These are phyloP conservation scores for Geoglossum glabrum DNA, from an alignment of 495 filamentous ascomycete genomes.

Conservation along the genomic window DNA sequence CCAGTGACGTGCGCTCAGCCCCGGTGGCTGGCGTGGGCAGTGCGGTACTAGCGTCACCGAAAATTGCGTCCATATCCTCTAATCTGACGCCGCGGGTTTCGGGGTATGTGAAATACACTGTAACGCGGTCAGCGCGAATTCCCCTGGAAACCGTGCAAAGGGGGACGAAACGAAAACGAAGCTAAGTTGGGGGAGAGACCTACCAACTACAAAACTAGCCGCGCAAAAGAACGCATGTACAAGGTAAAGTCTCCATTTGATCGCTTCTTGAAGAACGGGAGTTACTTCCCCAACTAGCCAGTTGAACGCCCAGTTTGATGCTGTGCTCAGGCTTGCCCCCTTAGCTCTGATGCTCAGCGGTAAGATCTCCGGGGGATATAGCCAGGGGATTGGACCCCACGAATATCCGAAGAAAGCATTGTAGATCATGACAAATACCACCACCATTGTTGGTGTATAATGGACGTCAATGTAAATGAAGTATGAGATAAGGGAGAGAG, in stretches of 20 bases:
- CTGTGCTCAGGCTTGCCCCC: constrained; percentile 89
- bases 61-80: constrained; percentile 86
- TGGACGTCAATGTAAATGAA: constrained; percentile 75
- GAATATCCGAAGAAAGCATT: constrained; percentile 95
- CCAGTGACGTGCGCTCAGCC: constrained; percentile 53
- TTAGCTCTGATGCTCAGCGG: constrained; percentile 94
- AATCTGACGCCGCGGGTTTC: constrained; percentile 88
- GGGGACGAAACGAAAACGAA: background rate
- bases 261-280: constrained; percentile 72
- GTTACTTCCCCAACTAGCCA: constrained; percentile 93
- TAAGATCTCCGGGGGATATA: constrained; percentile 94
- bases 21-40: constrained; percentile 49
- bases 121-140: constrained; percentile 11
- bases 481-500: constrained; percentile 84
- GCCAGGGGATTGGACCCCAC: constrained; percentile 98
- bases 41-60: constrained; percentile 71
- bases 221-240: constrained; percentile 96
- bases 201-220: constrained; percentile 88
- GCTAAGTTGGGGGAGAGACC: constrained; percentile 17
- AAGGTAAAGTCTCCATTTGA: constrained; percentile 83
- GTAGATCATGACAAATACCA: constrained; percentile 92
- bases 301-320: constrained; percentile 96
- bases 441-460: constrained; percentile 63
- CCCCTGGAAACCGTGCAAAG: background rate
- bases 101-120: constrained; percentile 92